Percentiles rank a stretch among this genome's conserved stretches.
Evolutionary conservation across 352 stramenopile genomes (phyloP).

Genomic region (Thraustochytrium sp.): DNA sequence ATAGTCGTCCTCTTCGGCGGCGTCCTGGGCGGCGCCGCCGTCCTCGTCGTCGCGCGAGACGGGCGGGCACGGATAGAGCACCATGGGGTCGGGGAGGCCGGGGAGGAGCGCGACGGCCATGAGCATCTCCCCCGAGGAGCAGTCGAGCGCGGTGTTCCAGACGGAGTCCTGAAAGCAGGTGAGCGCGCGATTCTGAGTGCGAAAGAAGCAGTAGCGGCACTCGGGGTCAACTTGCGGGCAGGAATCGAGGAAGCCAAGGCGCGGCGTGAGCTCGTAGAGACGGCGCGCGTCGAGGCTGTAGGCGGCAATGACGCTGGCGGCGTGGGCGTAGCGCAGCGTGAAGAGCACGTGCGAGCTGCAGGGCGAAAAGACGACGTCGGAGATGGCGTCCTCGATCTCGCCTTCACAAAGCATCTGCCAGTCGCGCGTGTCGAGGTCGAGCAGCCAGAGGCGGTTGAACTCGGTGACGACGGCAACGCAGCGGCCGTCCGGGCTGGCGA

Average conservation of each 20-base stretch:
- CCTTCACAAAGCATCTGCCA: background rate
- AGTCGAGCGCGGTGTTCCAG: background rate
- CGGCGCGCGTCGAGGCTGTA: background rate
- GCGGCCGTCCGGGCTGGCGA: background rate
- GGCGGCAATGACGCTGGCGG: constrained; percentile 12
- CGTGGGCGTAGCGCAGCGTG: background rate
- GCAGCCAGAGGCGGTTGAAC: background rate
- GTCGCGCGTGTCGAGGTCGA: background rate
- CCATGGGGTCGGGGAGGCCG: background rate
- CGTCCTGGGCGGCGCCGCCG: background rate
- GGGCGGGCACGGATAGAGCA: background rate
- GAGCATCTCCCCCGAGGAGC: background rate
- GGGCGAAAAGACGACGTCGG: background rate
- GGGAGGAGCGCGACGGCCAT: background rate
- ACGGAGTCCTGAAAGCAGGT: background rate
- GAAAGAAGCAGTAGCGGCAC: constrained; percentile 13
- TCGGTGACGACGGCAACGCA: background rate
- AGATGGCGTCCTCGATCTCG: background rate
- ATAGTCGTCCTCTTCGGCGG: no score
- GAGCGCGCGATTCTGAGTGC: background rate
- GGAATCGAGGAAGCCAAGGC: background rate
- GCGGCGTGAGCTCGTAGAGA: background rate
- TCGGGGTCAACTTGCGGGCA: constrained; percentile 1
- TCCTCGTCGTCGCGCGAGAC: background rate
- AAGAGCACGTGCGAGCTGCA: background rate